Conservation (phyloP, 805 yeast species). For the Candida alai region DNA sequence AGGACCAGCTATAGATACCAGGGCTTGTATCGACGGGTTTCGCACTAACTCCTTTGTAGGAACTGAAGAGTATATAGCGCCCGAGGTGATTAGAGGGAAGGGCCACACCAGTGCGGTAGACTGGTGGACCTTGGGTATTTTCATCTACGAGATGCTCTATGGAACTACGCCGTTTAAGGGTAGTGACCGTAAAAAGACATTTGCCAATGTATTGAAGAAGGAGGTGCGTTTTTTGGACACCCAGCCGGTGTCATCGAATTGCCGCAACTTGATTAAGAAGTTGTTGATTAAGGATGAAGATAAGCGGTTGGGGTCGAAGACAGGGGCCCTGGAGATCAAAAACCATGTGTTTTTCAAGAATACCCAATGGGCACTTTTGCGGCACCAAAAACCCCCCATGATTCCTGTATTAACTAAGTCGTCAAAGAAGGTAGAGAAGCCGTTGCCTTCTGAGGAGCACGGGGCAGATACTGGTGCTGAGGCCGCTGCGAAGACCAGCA, state of each 20-base stretch:
- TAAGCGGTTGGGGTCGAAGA: constrained; percentile 83
- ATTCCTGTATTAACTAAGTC: constrained; percentile 67
- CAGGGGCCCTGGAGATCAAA: constrained; percentile 94
- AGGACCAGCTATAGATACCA: constrained; percentile 78
- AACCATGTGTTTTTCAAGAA: constrained; percentile 87
- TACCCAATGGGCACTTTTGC: constrained; percentile 90
- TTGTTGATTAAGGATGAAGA: constrained; percentile 83
- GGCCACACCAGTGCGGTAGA: constrained; percentile 98
- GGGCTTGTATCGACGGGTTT: constrained; percentile 92
- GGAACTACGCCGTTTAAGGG: constrained; percentile 98
- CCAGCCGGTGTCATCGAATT: constrained; percentile 63
- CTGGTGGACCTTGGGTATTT: constrained; percentile 98
- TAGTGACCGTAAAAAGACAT: constrained; percentile 79
- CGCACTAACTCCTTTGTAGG: constrained; percentile 98
- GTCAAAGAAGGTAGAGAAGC: constrained; percentile 19
- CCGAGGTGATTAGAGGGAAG: constrained; percentile 94
- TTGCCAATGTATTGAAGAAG: constrained; percentile 77
- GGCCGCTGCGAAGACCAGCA: constrained; percentile 10
- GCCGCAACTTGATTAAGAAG: constrained; percentile 78
- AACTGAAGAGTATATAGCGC: constrained; percentile 97
- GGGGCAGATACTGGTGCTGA: constrained; percentile 15
- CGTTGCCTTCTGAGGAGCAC: constrained; percentile 16
- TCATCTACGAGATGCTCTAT: constrained; percentile 89
- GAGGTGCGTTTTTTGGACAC: constrained; percentile 78
- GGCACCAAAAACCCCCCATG: constrained; percentile 94